A percentile compares a stretch with the other conserved stretches of the same genome.
phyloP scores from a whole-genome alignment of 305 asterid genomes.

The Fraxinus albicans region DNA sequence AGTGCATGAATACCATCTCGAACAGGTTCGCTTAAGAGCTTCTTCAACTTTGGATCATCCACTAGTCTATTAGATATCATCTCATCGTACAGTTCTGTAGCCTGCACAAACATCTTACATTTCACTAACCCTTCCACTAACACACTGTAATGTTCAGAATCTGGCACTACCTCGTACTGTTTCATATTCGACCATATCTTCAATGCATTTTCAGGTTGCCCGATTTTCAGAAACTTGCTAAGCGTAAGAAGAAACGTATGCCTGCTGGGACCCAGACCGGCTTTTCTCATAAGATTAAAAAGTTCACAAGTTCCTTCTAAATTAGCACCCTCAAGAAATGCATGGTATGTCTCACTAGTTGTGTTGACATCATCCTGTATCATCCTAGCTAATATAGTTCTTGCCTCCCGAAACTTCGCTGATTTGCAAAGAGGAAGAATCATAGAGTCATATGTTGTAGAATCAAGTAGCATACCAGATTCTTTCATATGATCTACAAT shows the following conservation, averaged over 20 bases:
- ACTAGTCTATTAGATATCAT: conserved; percentile 49
- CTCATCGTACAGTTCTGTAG: conserved; percentile 60
- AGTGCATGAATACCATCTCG: not conserved
- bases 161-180: conserved; percentile 45
- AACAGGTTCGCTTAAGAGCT: conserved; percentile 48
- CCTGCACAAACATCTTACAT: conserved; percentile 54
- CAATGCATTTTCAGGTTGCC: conserved; percentile 57
- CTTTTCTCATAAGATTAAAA: conserved; percentile 53
- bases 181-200: conserved; percentile 65
- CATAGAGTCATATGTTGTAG: conserved; percentile 62
- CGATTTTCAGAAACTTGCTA: conserved; percentile 42
- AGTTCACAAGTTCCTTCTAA: conserved; percentile 54
- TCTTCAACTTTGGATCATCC: conserved; percentile 56
- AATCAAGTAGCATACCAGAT: conserved; percentile 45
- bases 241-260: conserved; percentile 54
- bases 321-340: conserved; percentile 54
- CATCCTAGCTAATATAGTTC: conserved; percentile 59
- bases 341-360: conserved; percentile 68
- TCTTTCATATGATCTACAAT: conserved; percentile 64
- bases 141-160: conserved; percentile 41
- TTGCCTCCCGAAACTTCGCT: conserved; percentile 61
- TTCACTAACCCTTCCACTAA: conserved; percentile 67
- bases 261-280: conserved; percentile 54
- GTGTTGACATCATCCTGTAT: conserved; percentile 53
- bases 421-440: conserved; percentile 75